These are phyloP conservation scores for Calendula officinalis DNA, from an alignment of 129 eudicot genomes.

Conservation along the genomic window DNA sequence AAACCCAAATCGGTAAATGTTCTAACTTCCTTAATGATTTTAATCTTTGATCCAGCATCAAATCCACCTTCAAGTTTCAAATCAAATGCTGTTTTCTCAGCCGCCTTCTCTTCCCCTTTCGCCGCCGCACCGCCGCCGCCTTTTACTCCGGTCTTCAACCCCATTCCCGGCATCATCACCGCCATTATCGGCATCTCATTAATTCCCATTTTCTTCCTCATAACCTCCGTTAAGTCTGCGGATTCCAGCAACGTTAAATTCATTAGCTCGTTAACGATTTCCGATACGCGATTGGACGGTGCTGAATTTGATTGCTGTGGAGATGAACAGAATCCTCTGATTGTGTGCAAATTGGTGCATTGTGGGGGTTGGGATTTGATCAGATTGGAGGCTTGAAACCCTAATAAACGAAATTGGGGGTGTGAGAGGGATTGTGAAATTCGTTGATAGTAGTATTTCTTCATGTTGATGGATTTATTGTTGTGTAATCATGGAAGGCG, in stretches of 20 bases:
- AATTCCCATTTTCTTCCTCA: conserved; percentile 58
- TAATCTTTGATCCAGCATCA: conserved; percentile 71
- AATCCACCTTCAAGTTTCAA: conserved; percentile 85
- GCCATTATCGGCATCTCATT: conserved; percentile 77
- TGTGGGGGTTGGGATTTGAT: conserved; percentile 24
- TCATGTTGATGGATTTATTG: conserved; percentile 28
- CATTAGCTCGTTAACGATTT: conserved; percentile 61
- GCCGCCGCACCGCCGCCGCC: conserved; percentile 35
- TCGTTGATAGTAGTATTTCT: conserved; percentile 24
- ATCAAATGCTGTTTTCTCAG: conserved; percentile 80
- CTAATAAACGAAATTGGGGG: conserved; percentile 9
- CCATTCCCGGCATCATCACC: conserved; percentile 93
- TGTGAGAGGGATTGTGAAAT: conserved; percentile 22
- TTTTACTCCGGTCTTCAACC: conserved; percentile 40
- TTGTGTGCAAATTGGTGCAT: conserved; percentile 11
- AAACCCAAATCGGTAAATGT: conserved; percentile 78
- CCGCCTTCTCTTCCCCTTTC: conserved; percentile 45
- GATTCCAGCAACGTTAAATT: conserved; percentile 60
- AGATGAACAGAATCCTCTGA: conserved; percentile 41
- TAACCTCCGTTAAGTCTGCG: conserved; percentile 58
- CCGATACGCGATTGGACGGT: conserved; percentile 51
- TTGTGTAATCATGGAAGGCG: conserved; percentile 27
- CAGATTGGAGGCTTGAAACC: conserved; percentile 16
- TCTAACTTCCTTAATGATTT: conserved; percentile 92
- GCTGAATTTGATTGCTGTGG: conserved; percentile 40